These are phyloP conservation scores for Apostasia shenzhenica DNA, from an alignment of 106 monocot species.

Conservation along the genomic window DNA sequence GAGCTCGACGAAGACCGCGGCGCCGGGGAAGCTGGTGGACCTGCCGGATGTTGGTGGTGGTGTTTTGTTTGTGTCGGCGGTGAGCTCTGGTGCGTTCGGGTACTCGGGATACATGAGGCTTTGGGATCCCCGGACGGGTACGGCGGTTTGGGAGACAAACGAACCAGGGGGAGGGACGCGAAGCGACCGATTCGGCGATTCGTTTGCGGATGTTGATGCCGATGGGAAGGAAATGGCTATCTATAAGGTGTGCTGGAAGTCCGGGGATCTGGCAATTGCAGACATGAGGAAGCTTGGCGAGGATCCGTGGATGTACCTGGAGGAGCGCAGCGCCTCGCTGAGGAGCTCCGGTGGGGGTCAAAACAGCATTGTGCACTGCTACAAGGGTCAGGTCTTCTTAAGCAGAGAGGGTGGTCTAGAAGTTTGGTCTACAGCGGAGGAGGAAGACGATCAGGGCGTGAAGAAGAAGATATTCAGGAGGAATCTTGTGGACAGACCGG, in stretches of 20 bases:
- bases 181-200: slow-evolving; percentile 67
- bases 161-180: slow-evolving; percentile 71
- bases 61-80: slow-evolving; percentile 61
- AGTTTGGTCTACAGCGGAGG: slow-evolving; percentile 65
- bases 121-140: slow-evolving; percentile 75
- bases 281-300: slow-evolving; percentile 76
- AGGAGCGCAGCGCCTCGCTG: slow-evolving; percentile 27
- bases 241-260: slow-evolving; percentile 92
- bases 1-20: slow-evolving; percentile 43
- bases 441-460: background rate
- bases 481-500: slow-evolving; percentile 66
- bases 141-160: slow-evolving; percentile 79
- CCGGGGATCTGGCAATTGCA: slow-evolving; percentile 72
- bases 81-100: slow-evolving; percentile 80
- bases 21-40: slow-evolving; percentile 42
- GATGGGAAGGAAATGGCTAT: slow-evolving; percentile 38
- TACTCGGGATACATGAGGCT: slow-evolving; percentile 91
- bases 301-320: slow-evolving; percentile 84
- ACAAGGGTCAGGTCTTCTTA: slow-evolving; percentile 72
- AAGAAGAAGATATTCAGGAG: slow-evolving; percentile 24
- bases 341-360: slow-evolving; percentile 27
- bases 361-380: slow-evolving; percentile 55
- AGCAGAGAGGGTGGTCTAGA: slow-evolving; percentile 54
- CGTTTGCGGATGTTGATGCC: slow-evolving; percentile 71
- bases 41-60: slow-evolving; percentile 28